Conservation (phyloP, 2,329 filamentous ascomycete genomes). For the Beauveria asiatica region DNA sequence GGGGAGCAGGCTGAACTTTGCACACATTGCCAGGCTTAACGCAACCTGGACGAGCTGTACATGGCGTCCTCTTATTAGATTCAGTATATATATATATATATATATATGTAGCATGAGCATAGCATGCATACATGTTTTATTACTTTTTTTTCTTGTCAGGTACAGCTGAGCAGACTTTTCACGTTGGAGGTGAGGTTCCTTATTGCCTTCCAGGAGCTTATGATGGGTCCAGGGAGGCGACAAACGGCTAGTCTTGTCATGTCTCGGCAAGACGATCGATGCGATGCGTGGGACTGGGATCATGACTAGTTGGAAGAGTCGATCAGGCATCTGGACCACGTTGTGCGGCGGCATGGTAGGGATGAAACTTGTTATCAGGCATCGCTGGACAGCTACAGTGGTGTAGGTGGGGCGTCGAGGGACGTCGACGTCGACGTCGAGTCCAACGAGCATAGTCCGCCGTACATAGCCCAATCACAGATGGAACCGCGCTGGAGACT, state of each 20-base stretch:
- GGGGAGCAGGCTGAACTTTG: neutral
- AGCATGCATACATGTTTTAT: neutral
- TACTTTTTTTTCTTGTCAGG: neutral
- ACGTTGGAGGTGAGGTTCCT: too few relatives aligned
- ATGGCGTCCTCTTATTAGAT: neutral
- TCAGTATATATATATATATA: neutral
- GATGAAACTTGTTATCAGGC: neutral
- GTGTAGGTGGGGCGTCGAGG: neutral
- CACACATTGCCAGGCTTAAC: neutral
- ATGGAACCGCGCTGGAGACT: constrained; percentile 7
- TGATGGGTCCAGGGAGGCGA: neutral
- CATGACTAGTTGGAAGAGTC: neutral
- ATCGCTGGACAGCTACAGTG: neutral
- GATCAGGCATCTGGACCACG: neutral
- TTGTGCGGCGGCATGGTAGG: neutral
- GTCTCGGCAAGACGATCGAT: constrained; percentile 6
- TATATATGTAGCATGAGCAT: neutral
- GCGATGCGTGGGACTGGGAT: neutral
- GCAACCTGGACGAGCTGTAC: neutral
- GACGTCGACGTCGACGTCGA: neutral
- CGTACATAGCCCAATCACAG: constrained; percentile 1
- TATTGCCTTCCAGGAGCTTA: neutral
- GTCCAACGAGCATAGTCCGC: too few relatives aligned
- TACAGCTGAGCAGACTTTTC: too few relatives aligned
- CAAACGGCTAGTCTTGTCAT: neutral